Evolutionary conservation across 345 rosid species (phyloP).

Genomic region (Sapria himalayana): DNA sequence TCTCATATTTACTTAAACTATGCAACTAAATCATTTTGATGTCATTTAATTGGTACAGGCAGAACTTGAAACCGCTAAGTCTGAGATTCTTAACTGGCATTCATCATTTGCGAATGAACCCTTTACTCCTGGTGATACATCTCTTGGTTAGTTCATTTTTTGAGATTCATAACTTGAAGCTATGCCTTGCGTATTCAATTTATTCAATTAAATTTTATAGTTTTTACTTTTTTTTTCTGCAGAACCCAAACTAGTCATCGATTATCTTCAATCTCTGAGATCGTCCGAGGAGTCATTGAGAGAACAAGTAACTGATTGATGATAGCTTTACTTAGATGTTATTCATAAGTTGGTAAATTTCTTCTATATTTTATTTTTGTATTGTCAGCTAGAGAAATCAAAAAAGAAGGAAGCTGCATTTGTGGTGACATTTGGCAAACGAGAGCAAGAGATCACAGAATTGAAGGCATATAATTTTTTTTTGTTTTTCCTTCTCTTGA

Average conservation of each 20-base stretch:
- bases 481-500: no score
- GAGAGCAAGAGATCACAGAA: conserved; percentile 91
- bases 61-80: conserved; percentile 63
- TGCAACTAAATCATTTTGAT: not conserved
- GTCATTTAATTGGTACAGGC: conserved; percentile 15
- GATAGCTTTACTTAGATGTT: no score
- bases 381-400: conserved; percentile 64
- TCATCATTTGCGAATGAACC: conserved; percentile 60
- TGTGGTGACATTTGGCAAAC: conserved; percentile 82
- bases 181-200: not conserved
- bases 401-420: conserved; percentile 96
- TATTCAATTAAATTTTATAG: conserved; percentile 3
- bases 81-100: conserved; percentile 70
- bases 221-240: conserved; percentile 14
- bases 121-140: conserved; percentile 36
- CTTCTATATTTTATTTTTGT: conserved; percentile 8
- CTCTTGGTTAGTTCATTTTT: conserved; percentile 44
- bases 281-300: conserved; percentile 64
- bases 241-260: conserved; percentile 57
- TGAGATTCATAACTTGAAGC: not conserved
- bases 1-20: no score
- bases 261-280: conserved; percentile 57
- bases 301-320: conserved; percentile 46
- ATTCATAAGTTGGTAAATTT: conserved; percentile 8
- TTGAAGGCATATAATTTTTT: conserved; percentile 34